A percentile compares a stretch with the other conserved stretches of the same genome.
Conservation (phyloP, 345 rosid species). For the Kandelia obovata region DNA sequence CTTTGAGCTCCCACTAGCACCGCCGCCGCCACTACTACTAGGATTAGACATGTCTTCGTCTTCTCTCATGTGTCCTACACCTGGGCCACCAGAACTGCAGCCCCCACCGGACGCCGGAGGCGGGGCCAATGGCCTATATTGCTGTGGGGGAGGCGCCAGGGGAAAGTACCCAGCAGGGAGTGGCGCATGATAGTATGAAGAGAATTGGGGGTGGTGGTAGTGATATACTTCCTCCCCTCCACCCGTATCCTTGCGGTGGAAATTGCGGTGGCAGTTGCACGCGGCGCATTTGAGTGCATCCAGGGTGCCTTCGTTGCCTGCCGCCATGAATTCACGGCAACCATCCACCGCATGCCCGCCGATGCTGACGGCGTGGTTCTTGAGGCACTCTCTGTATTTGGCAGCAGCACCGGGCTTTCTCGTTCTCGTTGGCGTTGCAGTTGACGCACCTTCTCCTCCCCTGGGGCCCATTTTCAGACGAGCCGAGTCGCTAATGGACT, state of each 20-base stretch:
- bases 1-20: conserved; percentile 33
- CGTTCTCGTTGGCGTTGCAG: background rate
- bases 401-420: conserved; percentile 18
- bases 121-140: conserved; percentile 43
- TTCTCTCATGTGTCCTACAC: conserved; percentile 45
- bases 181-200: conserved; percentile 60
- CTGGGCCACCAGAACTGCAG: conserved; percentile 6
- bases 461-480: conserved; percentile 16
- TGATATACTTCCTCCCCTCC: conserved; percentile 19
- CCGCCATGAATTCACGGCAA: conserved; percentile 86
- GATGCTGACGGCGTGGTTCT: conserved; percentile 78
- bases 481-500: conserved; percentile 32
- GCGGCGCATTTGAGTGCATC: conserved; percentile 84
- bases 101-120: conserved; percentile 45
- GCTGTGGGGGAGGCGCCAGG: conserved; percentile 44
- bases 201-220: conserved; percentile 46
- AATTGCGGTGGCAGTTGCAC: conserved; percentile 87
- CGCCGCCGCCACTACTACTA: conserved; percentile 61
- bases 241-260: conserved; percentile 76
- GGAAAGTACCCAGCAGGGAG: conserved; percentile 71
- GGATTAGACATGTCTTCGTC: conserved; percentile 85
- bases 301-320: conserved; percentile 71
- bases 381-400: conserved; percentile 77
- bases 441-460: conserved; percentile 31
- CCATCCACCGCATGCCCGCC: conserved; percentile 93